Base-by-base conservation (phyloP, 1,139 yeast species). In the Diutina mesorugosa region DNA sequence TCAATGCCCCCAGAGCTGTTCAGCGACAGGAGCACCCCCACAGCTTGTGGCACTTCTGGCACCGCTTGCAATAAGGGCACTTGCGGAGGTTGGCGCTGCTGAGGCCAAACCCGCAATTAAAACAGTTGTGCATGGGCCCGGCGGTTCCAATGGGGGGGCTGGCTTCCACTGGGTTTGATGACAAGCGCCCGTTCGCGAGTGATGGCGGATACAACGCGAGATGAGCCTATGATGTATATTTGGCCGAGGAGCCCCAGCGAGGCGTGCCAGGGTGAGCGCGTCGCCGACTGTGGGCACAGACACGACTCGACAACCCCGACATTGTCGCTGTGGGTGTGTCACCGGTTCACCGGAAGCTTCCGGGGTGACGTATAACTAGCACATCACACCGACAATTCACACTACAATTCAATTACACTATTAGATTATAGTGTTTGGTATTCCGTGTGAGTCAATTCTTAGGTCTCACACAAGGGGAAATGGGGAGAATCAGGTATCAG, bases 61-160 rank as follows among this genome's bases (percentile, higher is more conserved):
- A 47, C 51, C 51, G 35, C 30, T 47, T 47, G 30, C 51, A 47
- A 21, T 47, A 47, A n/a, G 51, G 51, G n/a, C 51, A 47, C 30
- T 47, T 47, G 51, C 51, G 51, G 51, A 47, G 29, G 21, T 47
- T 47, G 51, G 30, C 51, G 16, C 38, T 47, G 51, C 38, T 28
- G 29, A 47, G 51, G 12, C 51, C 51, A 29, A 47, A 47, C 38
- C 51, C 51, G 30, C 51, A 47, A 14, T 47, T 47, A 38, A 47
- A 47, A 28, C 51, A 47, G 51, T 47, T 47, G n/a, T 29, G 29
- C 51, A 47, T 47, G 7, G 9, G 35, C 12, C 35, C 9, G 12
- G 35, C 35, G 35, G n/a, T n/a, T 35, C 41, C 26, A 21, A 21
- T 21, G 26, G 26, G 26, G 26, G 26, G 26, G 26, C 38, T 32